Percentiles rank a stretch among this genome's conserved stretches.
Conservation (phyloP, 441 rosid species). For the Erodium texanum region DNA sequence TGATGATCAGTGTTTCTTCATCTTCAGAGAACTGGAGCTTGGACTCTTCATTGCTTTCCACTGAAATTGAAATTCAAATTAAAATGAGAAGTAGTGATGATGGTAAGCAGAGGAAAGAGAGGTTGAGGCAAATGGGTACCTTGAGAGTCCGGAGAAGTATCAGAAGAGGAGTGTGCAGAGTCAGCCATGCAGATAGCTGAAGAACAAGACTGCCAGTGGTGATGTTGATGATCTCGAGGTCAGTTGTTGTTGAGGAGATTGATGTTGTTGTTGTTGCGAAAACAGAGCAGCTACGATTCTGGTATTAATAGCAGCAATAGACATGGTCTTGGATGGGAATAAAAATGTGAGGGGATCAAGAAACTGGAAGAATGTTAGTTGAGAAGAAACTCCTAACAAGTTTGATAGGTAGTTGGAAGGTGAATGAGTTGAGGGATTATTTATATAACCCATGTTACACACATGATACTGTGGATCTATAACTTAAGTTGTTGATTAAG, state of each 20-base stretch:
- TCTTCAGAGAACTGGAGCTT: constrained; percentile 31
- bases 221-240: no score
- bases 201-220: no score
- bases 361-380: not conserved
- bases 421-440: not conserved
- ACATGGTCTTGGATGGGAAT: not conserved
- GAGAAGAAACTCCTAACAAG: not conserved
- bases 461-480: not conserved
- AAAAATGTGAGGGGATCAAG: not conserved
- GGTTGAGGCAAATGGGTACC: not conserved
- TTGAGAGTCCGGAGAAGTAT: constrained; percentile 8
- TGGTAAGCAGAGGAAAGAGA: not conserved
- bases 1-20: constrained; percentile 33
- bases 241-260: not conserved
- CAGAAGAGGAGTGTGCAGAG: constrained; percentile 28
- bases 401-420: not conserved
- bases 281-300: not conserved
- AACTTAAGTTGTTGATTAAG: not conserved
- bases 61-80: not conserved
- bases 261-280: not conserved
- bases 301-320: not conserved
- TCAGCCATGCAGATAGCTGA: constrained; percentile 30
- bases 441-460: not conserved
- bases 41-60: constrained; percentile 21
- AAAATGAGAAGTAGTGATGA: no score